Evolutionary conservation across 768 basidiomycete species (phyloP).

Genomic region (Russula emetica): DNA sequence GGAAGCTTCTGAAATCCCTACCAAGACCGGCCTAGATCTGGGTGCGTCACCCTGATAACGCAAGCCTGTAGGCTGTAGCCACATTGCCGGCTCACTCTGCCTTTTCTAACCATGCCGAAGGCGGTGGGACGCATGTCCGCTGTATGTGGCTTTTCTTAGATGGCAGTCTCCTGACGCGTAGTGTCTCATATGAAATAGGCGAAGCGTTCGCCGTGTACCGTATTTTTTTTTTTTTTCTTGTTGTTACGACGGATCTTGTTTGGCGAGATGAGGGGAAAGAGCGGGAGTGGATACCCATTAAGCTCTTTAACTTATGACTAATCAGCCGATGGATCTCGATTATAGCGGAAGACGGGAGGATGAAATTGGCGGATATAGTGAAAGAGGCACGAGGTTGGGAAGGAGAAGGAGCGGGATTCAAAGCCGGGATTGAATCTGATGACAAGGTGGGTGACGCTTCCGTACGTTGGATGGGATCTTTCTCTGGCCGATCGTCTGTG

Average conservation of each 20-base stretch:
- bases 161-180: background rate
- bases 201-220: background rate
- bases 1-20: conserved; percentile 25
- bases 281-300: conserved; percentile 37
- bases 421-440: conserved; percentile 30
- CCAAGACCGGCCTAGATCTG: conserved; percentile 27
- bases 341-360: conserved; percentile 40
- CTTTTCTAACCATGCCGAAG: conserved; percentile 11
- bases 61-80: conserved; percentile 16
- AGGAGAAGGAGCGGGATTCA: conserved; percentile 38
- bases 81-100: conserved; percentile 14
- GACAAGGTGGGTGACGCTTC: conserved; percentile 29
- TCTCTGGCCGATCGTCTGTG: conserved; percentile 54
- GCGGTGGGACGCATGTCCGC: conserved; percentile 14
- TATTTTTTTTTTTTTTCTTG: background rate
- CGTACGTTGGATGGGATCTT: conserved; percentile 29
- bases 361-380: conserved; percentile 35
- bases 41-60: conserved; percentile 24
- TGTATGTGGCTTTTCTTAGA: background rate
- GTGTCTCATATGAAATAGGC: conserved; percentile 16
- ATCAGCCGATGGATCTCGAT: conserved; percentile 41
- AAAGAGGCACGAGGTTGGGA: conserved; percentile 56
- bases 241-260: background rate
- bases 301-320: conserved; percentile 43
- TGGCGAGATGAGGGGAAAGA: conserved; percentile 30